Evolutionary conservation across 768 basidiomycete genomes (phyloP), one percentile per base, ranked within the genome.

Genomic region (Chalciporus pseudorubinellus): DNA sequence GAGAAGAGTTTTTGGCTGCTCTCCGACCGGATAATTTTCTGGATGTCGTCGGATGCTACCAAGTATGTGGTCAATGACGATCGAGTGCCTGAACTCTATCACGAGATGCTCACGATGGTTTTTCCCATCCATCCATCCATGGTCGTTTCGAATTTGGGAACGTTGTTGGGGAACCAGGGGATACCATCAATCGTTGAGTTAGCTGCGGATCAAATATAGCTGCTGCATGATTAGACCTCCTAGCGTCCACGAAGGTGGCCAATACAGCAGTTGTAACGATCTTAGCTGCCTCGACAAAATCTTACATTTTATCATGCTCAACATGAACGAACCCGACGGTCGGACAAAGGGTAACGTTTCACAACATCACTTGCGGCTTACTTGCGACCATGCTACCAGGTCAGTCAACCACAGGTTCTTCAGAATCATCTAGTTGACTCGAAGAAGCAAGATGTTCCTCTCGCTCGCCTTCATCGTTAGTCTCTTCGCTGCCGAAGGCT

Each of bases 401-500:
- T 3, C 24, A 6, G 40, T 51, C n/a, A 33, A 8, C 20, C 16
- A 18, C 33, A 43, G 20, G 19, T 36, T 29, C 39, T 28, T 44
- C 36, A 22, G 20, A 44, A 36, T 22, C 43, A 34, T 28, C 16
- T 7, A n/a, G 18, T 46, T 20, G 29, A 31, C 29, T 31, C 12
- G 18, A 50, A 43, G 42, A 21, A 39, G 42, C 29, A 50, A 34
- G 24, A 59, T 59, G 58, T 46, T 49, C 31, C 50, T 59, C 41
- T 50, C 58, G 6, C 46, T 59, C 12, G 44, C 53, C 18, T 52
- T 59, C 34, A 40, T 41, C 34, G n/a, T 44, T n/a, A 14, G 40
- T 36, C 42, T 59, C 46, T 41, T 52, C 40, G 82, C 42, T 83
- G 81, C 69, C n/a, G n/a, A n/a, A n/a, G n/a, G n/a, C n/a, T n/a